Conservation (phyloP, 345 rosid species). For the Brassica rapa region DNA sequence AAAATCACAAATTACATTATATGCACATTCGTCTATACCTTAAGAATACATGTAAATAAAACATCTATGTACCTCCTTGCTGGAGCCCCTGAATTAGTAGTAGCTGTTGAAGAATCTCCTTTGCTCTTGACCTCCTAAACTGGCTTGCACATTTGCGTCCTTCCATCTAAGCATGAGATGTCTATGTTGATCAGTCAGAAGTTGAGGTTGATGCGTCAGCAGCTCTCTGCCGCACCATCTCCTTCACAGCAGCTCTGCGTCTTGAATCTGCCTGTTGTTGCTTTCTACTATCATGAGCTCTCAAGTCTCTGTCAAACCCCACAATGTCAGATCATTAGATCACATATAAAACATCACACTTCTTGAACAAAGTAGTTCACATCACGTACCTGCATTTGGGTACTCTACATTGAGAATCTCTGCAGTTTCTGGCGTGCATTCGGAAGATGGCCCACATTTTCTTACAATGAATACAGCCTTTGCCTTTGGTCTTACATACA, state of each 20-base stretch:
- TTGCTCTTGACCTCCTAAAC: background rate
- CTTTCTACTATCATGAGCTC: constrained; percentile 87
- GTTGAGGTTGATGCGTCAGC: constrained; percentile 83
- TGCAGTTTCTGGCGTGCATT: constrained; percentile 95
- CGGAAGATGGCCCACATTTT: constrained; percentile 94
- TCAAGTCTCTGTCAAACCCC: constrained; percentile 66
- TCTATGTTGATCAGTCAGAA: constrained; percentile 51
- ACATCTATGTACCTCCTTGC: background rate
- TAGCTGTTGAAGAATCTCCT: background rate
- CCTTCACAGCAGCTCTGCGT: constrained; percentile 84
- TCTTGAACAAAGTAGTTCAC: constrained; percentile 2
- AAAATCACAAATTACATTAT: background rate
- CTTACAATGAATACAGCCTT: constrained; percentile 77
- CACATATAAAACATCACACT: background rate
- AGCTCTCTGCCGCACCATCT: constrained; percentile 88
- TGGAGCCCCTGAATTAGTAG: background rate
- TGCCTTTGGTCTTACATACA: constrained; percentile 76
- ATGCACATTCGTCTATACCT: background rate
- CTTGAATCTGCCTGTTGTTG: constrained; percentile 97
- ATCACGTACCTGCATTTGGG: constrained; percentile 87
- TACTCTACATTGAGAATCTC: constrained; percentile 86
- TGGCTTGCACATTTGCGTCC: background rate
- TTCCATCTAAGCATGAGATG: background rate
- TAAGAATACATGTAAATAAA: background rate
- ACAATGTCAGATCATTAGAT: constrained; percentile 16